phyloP scores from a whole-genome alignment of 2,329 filamentous ascomycete species.

The Ciborinia camelliae region DNA sequence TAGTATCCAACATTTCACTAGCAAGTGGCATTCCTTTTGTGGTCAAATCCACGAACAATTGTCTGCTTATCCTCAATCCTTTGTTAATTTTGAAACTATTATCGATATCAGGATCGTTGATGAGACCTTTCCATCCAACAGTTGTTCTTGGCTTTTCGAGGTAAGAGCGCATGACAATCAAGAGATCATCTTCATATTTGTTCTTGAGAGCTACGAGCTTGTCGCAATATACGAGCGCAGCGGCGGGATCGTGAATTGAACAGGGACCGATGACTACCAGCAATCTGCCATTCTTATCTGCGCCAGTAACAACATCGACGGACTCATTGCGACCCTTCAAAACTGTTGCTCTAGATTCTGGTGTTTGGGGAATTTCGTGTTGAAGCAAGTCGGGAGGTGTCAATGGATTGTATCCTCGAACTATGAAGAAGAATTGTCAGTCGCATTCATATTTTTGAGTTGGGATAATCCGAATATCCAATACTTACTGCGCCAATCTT shows the following conservation, averaged over 20 bases:
- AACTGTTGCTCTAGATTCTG: slow-evolving; percentile 50
- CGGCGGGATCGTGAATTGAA: slow-evolving; percentile 91
- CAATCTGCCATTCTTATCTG: slow-evolving; percentile 54
- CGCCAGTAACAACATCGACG: slow-evolving; percentile 65
- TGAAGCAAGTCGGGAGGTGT: slow-evolving; percentile 93
- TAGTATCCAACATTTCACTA: slow-evolving; percentile 97
- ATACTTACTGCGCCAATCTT: slow-evolving; percentile 79
- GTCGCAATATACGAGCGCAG: slow-evolving; percentile 90
- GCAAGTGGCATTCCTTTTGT: slow-evolving; percentile 92
- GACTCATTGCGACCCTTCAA: slow-evolving; percentile 60
- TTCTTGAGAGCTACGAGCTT: slow-evolving; percentile 75
- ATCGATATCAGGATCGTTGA: slow-evolving; percentile 98
- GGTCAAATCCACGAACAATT: slow-evolving; percentile 92
- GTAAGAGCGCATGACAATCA: slow-evolving; percentile 97
- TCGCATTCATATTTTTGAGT: slow-evolving; percentile 2
- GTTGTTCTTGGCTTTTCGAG: slow-evolving; percentile 98
- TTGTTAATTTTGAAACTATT: slow-evolving; percentile 99
- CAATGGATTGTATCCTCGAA: slow-evolving; percentile 78
- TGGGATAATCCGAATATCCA: neutral
- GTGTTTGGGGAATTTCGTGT: slow-evolving; percentile 71
- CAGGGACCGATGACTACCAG: slow-evolving; percentile 90
- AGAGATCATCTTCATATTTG: slow-evolving; percentile 83
- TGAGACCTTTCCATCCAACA: slow-evolving; percentile 97
- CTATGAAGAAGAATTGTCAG: neutral
- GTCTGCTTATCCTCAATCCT: slow-evolving; percentile 77